A percentile compares a stretch with the other conserved stretches of the same genome.
Conservation (phyloP, 164 flowering plant species). For the Platanus orientalis region DNA sequence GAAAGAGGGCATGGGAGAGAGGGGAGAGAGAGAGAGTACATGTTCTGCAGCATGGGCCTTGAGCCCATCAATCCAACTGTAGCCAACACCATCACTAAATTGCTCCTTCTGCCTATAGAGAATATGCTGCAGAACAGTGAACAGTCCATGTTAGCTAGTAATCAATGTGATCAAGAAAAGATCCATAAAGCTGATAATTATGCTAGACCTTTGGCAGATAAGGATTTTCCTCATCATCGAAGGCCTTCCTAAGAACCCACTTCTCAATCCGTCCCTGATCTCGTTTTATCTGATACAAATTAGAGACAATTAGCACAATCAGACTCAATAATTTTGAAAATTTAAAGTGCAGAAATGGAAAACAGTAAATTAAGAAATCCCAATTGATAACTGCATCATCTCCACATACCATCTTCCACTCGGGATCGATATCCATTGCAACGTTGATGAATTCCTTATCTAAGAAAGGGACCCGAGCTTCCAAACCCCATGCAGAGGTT, state of each 20-base stretch:
- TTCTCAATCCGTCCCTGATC: conserved; percentile 78
- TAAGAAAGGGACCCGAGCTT: conserved; percentile 51
- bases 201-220: conserved; percentile 89
- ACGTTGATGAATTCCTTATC: conserved; percentile 46
- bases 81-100: conserved; percentile 96
- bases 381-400: background rate
- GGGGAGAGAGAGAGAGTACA: conserved; percentile 33
- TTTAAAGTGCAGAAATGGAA: background rate
- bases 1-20: conserved; percentile 9
- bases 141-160: conserved; percentile 13
- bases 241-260: conserved; percentile 89
- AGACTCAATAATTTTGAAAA: no score
- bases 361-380: background rate
- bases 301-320: background rate
- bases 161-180: background rate
- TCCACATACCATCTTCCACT: conserved; percentile 40
- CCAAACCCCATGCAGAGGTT: conserved; percentile 90
- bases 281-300: conserved; percentile 48
- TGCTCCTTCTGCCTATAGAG: conserved; percentile 94
- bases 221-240: conserved; percentile 82
- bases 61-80: conserved; percentile 96
- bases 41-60: conserved; percentile 79
- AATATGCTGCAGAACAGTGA: conserved; percentile 65
- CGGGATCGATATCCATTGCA: conserved; percentile 52
- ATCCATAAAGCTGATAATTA: background rate